phyloP scores from a whole-genome alignment of 495 filamentous ascomycete species.

The Astrothelium subdiscretum region DNA sequence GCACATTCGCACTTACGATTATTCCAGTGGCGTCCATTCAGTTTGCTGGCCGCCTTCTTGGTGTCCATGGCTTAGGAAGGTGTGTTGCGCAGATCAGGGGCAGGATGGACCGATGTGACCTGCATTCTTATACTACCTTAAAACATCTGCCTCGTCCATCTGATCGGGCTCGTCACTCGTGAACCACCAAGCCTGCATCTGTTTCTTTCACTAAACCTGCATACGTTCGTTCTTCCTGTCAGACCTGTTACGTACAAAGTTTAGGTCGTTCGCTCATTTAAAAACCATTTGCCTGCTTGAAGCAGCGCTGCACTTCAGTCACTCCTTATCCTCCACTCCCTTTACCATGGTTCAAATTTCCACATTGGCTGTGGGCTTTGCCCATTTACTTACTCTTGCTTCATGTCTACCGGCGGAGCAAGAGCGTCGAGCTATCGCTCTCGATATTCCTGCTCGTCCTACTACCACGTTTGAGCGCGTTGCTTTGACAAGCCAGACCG shows the following conservation, averaged over 20 bases:
- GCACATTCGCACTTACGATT: not conserved
- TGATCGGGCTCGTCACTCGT: not conserved
- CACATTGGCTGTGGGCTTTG: not conserved
- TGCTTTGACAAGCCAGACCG: not conserved
- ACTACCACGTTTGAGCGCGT: not conserved
- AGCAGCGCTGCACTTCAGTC: not conserved
- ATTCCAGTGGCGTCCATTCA: not conserved
- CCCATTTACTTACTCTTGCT: not conserved
- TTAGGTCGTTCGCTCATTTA: not conserved
- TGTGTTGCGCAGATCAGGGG: conserved; percentile 1
- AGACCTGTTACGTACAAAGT: not conserved
- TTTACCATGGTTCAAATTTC: not conserved
- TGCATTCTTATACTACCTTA: not conserved
- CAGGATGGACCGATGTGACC: not conserved
- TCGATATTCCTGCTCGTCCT: not conserved
- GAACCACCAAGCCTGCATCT: not conserved
- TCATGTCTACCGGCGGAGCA: not conserved
- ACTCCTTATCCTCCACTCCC: not conserved
- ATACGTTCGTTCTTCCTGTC: not conserved
- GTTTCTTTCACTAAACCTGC: not conserved
- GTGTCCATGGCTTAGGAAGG: not conserved
- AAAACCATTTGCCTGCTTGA: conserved; percentile 1
- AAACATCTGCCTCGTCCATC: not conserved
- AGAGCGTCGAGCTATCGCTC: not conserved
- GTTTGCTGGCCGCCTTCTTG: not conserved